These are phyloP conservation scores for Fusarium camptoceras DNA, from an alignment of 2,329 filamentous ascomycete species.

Conservation along the genomic window DNA sequence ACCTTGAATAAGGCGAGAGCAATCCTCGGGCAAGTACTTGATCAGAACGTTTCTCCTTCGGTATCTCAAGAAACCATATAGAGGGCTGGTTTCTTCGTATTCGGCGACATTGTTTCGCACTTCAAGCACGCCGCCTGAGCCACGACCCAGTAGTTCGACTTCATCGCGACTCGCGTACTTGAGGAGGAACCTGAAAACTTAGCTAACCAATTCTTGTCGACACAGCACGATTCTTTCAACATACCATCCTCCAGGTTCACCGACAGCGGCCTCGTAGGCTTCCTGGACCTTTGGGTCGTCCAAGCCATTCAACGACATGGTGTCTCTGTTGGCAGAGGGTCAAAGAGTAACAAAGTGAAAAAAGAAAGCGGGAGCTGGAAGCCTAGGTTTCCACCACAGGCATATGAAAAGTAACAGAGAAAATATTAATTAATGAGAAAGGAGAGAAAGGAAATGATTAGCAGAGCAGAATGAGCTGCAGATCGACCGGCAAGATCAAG, in stretches of 20 bases:
- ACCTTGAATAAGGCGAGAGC: slow-evolving; percentile 94
- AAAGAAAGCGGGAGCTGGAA: slow-evolving; percentile 10
- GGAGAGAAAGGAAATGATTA: slow-evolving; percentile 25
- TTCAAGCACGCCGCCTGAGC: slow-evolving; percentile 85
- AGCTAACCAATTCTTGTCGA: not conserved
- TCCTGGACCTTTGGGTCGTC: slow-evolving; percentile 84
- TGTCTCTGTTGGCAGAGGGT: slow-evolving; percentile 44
- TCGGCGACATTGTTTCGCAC: slow-evolving; percentile 80
- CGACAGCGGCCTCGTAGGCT: slow-evolving; percentile 82
- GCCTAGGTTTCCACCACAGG: slow-evolving; percentile 4
- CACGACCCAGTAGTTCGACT: slow-evolving; percentile 80
- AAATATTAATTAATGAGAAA: slow-evolving; percentile 22
- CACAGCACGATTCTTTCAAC: slow-evolving; percentile 46
- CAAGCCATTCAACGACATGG: slow-evolving; percentile 96
- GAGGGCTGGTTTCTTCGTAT: slow-evolving; percentile 85
- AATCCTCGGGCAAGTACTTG: slow-evolving; percentile 91
- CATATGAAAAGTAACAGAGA: slow-evolving; percentile 8
- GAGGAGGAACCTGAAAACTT: slow-evolving; percentile 82
- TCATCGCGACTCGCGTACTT: slow-evolving; percentile 92
- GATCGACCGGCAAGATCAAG: slow-evolving; percentile 11
- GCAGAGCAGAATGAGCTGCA: slow-evolving; percentile 13
- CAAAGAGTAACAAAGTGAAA: slow-evolving; percentile 14
- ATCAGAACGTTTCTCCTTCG: slow-evolving; percentile 89
- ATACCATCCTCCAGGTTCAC: slow-evolving; percentile 95
- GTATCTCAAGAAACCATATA: slow-evolving; percentile 94